Evolutionary conservation across 305 asterid genomes (phyloP), one percentile per base, ranked within the genome.

Genomic region (Fraxinus angustifolia): DNA sequence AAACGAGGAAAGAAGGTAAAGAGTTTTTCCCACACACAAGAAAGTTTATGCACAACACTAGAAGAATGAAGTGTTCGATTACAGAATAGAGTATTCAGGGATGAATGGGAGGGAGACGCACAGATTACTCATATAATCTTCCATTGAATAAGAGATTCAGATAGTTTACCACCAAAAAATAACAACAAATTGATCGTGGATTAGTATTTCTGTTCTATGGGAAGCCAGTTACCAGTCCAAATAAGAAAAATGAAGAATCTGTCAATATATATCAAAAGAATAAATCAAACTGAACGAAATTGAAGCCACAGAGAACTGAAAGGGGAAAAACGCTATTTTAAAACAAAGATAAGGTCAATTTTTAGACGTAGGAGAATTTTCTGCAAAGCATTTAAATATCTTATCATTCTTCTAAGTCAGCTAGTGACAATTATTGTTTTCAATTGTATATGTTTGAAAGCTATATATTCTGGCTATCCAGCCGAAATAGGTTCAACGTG

Each of bases 1-100:
- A 84, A 45, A 78, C 83, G 21, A 75, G 60, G 65, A 48, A 19
- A 38, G 33, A 56, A 62, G 67, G 75, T 82, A 81, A 81, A 88
- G 82, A 68, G 58, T 77, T 60, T 56, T 62, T 17, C 50, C 19
- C 80, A 50, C 8, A 73, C 11, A 60, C 79, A 56, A 56, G 42
- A 75, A 75, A 33, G 48, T 38, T 50, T 76, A 81, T 23, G 35
- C 82, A 73, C 45, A 56, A 28, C 71, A 31, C 26, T 21, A 14
- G 42, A 34, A 33, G 76, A 71, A n/a, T 71, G 48, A 62, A 80
- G 72, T 73, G 72, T 78, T 67, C 60, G 42, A 35, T 28, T 70
- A 62, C 30, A 21, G 38, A 14, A 76, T 71, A 33, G 58, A 42
- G 68, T 72, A 80, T 81, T 48, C 75, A 83, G 84, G 67, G 73